Evolutionary conservation across 139 green algal species (phyloP).

Genomic region (Coccomyxa sp.): DNA sequence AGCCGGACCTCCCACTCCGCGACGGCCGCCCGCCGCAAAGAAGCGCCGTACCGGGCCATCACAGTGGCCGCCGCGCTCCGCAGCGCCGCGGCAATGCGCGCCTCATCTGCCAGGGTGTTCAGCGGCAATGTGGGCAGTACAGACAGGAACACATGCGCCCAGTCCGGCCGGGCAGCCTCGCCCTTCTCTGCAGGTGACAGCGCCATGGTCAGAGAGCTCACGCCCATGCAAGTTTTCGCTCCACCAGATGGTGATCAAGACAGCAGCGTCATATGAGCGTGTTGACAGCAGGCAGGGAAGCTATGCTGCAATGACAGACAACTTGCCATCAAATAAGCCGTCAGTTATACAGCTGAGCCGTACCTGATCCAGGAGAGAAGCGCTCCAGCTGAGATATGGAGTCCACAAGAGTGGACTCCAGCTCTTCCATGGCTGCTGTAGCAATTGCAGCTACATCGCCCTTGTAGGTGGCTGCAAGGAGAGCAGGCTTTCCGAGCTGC

Average conservation of each 20-base stretch:
- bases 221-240: too few relatives aligned
- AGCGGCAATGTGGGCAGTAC: constrained; percentile 57
- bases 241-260: not conserved
- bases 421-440: constrained; percentile 65
- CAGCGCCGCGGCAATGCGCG: constrained; percentile 56
- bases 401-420: constrained; percentile 64
- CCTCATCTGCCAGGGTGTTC: constrained; percentile 32
- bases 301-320: not conserved
- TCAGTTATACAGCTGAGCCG: too few relatives aligned
- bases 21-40: constrained; percentile 57
- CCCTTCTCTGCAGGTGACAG: not conserved
- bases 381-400: constrained; percentile 64
- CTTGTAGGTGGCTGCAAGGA: constrained; percentile 70
- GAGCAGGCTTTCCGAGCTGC: constrained; percentile 42
- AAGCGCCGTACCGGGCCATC: constrained; percentile 3
- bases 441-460: constrained; percentile 54
- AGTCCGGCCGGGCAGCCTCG: constrained; percentile 47
- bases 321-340: constrained; percentile 1
- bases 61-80: constrained; percentile 43
- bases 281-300: not conserved
- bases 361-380: not conserved
- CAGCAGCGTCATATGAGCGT: not conserved
- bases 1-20: constrained; percentile 82
- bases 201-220: too few relatives aligned
- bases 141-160: constrained; percentile 80